These are phyloP conservation scores for Salinomyces thailandicus DNA, from an alignment of 2,329 filamentous ascomycete species.

Conservation along the genomic window DNA sequence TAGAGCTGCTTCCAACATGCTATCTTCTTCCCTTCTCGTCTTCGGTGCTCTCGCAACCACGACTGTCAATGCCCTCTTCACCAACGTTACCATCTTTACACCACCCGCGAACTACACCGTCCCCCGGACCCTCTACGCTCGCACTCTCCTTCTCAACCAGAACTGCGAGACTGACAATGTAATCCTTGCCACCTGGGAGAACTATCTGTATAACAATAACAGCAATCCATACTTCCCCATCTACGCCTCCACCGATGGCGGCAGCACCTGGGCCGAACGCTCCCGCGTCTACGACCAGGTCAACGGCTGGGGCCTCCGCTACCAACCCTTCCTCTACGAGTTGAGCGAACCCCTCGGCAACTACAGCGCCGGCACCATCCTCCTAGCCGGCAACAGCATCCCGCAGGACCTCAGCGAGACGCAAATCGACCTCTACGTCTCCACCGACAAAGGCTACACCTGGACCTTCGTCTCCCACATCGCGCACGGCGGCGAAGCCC, in stretches of 20 bases:
- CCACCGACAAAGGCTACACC: constrained; percentile 47
- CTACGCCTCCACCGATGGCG: constrained; percentile 37
- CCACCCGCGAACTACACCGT: constrained; percentile 19
- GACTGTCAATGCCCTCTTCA: constrained; percentile 4
- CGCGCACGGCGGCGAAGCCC: constrained; percentile 51
- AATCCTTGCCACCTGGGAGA: constrained; percentile 46
- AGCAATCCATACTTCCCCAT: constrained; percentile 34
- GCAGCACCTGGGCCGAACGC: constrained; percentile 51
- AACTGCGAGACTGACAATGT: constrained; percentile 22
- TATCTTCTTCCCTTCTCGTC: not conserved
- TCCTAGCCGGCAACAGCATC: constrained; percentile 52
- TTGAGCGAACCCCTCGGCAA: constrained; percentile 48
- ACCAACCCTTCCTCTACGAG: constrained; percentile 59
- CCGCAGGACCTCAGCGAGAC: constrained; percentile 50
- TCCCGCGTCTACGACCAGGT: constrained; percentile 53
- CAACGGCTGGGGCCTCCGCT: constrained; percentile 55
- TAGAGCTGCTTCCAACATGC: constrained; percentile 1
- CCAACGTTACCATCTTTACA: constrained; percentile 17
- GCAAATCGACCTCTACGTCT: constrained; percentile 60
- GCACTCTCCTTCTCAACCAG: constrained; percentile 33
- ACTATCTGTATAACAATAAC: constrained; percentile 38
- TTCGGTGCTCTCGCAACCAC: not conserved
- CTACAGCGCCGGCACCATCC: constrained; percentile 52
- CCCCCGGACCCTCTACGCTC: constrained; percentile 42
- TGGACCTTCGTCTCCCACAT: constrained; percentile 61